phyloP scores from a whole-genome alignment of 768 basidiomycete genomes.

The Lactifluus volemus region DNA sequence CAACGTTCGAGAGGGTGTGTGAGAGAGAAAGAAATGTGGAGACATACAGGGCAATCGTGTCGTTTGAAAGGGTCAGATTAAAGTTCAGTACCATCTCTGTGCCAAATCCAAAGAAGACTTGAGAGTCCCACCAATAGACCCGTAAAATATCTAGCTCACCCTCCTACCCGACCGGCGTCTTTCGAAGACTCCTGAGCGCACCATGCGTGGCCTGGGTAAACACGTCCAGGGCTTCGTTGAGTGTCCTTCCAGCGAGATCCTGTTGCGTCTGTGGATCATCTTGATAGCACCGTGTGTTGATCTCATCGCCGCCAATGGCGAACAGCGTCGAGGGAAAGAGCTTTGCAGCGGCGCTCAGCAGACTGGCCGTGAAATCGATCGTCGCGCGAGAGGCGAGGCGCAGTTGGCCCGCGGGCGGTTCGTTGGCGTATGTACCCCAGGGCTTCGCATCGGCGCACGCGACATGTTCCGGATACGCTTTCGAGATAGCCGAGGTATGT shows the following conservation, averaged over 20 bases:
- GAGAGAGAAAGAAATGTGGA: neutral
- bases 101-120: neutral
- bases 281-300: conserved; percentile 59
- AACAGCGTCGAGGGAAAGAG: conserved; percentile 54
- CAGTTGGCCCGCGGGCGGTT: conserved; percentile 80
- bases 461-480: conserved; percentile 62
- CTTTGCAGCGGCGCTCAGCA: conserved; percentile 46
- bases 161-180: conserved; percentile 81
- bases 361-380: conserved; percentile 44
- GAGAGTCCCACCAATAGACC: neutral
- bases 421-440: conserved; percentile 53
- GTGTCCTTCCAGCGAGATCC: conserved; percentile 36
- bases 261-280: conserved; percentile 52
- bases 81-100: neutral
- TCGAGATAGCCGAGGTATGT: conserved; percentile 59
- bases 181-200: conserved; percentile 45
- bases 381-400: conserved; percentile 57
- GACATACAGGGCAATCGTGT: conserved; percentile 7
- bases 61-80: conserved; percentile 5
- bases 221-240: conserved; percentile 52
- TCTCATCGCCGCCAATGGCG: conserved; percentile 76
- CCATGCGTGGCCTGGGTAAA: conserved; percentile 57
- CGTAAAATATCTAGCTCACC: conserved; percentile 28
- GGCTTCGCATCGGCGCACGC: conserved; percentile 54
- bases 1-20: neutral